These are phyloP conservation scores for Yamadazyma siamensis DNA, from an alignment of 1,139 yeast species.

Conservation along the genomic window DNA sequence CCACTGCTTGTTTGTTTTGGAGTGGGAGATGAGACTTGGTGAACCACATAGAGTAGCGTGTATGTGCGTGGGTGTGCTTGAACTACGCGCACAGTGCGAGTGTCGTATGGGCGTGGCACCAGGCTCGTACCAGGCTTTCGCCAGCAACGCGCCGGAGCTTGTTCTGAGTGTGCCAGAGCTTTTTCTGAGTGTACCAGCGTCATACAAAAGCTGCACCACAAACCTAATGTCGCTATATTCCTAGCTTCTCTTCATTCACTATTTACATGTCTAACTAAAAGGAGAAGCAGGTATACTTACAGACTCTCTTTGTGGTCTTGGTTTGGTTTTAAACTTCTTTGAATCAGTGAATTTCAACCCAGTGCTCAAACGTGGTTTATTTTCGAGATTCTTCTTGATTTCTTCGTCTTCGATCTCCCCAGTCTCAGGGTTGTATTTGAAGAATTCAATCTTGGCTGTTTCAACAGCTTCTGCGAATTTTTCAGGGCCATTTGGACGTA, in stretches of 20 bases:
- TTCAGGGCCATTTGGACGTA: slow-evolving; percentile 48
- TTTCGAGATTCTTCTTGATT: slow-evolving; percentile 27
- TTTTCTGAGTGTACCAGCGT: no score
- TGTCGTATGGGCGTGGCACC: no score
- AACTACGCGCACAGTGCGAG: no score
- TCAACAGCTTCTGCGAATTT: slow-evolving; percentile 64
- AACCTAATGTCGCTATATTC: no score
- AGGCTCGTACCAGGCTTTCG: no score
- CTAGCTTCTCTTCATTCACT: neutral
- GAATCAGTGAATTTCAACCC: slow-evolving; percentile 24
- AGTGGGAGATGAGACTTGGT: slow-evolving; percentile 23
- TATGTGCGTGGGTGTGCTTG: no score
- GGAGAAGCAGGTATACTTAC: slow-evolving; percentile 37
- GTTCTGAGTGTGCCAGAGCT: no score
- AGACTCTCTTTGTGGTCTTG: slow-evolving; percentile 21
- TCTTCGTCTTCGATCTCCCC: slow-evolving; percentile 22
- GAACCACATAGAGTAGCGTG: slow-evolving; percentile 11
- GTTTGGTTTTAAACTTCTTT: slow-evolving; percentile 34
- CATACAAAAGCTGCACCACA: no score
- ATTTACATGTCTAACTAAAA: slow-evolving; percentile 9
- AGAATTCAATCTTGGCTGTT: slow-evolving; percentile 58
- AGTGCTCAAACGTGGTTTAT: slow-evolving; percentile 29
- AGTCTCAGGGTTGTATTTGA: slow-evolving; percentile 29
- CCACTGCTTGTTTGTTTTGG: slow-evolving; percentile 59
- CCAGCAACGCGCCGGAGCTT: no score